A percentile compares a stretch with the other conserved stretches of the same genome.
These are phyloP conservation scores for Turritis glabra DNA, from an alignment of 345 rosid genomes.

Conservation along the genomic window DNA sequence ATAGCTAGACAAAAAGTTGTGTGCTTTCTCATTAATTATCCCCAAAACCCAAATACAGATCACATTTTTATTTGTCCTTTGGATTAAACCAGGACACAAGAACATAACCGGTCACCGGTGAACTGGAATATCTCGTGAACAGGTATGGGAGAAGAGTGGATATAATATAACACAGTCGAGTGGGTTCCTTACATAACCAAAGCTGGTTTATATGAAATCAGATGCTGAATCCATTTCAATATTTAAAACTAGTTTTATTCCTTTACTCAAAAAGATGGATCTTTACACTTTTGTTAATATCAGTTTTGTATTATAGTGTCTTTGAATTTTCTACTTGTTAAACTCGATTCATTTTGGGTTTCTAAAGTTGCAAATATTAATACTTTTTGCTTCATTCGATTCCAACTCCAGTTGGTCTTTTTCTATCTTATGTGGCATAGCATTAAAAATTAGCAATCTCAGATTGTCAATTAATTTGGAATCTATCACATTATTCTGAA, in stretches of 20 bases:
- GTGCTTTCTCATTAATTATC: conserved; percentile 27
- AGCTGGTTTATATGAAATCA: conserved; percentile 76
- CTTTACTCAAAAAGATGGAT: not conserved
- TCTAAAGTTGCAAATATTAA: not conserved
- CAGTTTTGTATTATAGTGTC: not conserved
- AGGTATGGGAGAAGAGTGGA: conserved; percentile 89
- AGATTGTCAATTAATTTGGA: conserved; percentile 4
- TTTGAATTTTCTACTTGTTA: not conserved
- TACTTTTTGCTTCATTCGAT: not conserved
- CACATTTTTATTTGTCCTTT: not conserved
- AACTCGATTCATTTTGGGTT: not conserved
- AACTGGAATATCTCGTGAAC: conserved; percentile 21
- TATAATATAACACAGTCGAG: conserved; percentile 72
- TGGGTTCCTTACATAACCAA: conserved; percentile 83
- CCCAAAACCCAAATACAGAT: conserved; percentile 5
- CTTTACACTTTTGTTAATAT: not conserved
- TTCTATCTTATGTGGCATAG: not conserved
- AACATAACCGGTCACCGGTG: conserved; percentile 7
- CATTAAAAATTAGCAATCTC: not conserved
- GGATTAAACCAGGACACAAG: not conserved
- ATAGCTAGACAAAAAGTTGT: conserved; percentile 29
- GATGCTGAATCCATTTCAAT: conserved; percentile 45
- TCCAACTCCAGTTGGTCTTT: not conserved
- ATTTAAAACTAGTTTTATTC: not conserved
- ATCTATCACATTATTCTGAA: not conserved